Evolutionary conservation across 1,284 basidiomycete species (phyloP).

Genomic region (Ganoderma leucocontextum): DNA sequence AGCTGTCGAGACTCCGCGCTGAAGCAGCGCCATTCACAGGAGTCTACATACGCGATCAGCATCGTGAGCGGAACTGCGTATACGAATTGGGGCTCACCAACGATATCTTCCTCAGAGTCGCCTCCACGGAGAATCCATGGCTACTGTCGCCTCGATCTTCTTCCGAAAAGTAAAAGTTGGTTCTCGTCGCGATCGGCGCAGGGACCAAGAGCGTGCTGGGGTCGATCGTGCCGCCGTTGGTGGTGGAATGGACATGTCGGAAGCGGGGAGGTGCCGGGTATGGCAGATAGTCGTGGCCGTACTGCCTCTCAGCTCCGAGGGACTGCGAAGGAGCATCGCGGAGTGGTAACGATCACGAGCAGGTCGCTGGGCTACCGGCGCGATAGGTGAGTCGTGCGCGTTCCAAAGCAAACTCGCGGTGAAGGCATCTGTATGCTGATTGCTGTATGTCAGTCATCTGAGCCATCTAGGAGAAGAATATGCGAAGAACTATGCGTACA

Average conservation of each 20-base stretch:
- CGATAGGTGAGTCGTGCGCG: not conserved
- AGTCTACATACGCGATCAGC: too few species aligned
- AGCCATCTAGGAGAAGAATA: not conserved
- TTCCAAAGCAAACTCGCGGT: not conserved
- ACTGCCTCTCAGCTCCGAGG: not conserved
- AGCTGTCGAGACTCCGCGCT: too few species aligned
- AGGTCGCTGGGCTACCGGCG: not conserved
- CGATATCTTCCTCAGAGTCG: too few species aligned
- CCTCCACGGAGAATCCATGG: too few species aligned
- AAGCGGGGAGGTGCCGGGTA: not conserved
- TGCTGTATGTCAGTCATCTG: not conserved
- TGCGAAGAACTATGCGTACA: not conserved
- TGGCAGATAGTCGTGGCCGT: constrained; percentile 7
- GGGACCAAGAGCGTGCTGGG: not conserved
- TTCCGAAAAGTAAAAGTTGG: too few species aligned
- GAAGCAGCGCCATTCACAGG: too few species aligned
- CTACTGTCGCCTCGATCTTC: too few species aligned
- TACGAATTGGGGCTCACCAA: too few species aligned
- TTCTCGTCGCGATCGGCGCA: too few species aligned
- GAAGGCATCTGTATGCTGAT: not conserved
- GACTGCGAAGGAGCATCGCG: not conserved
- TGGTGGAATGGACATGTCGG: not conserved
- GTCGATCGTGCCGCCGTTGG: not conserved
- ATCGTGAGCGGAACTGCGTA: too few species aligned
- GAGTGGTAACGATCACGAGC: not conserved